A percentile compares a stretch with the other conserved stretches of the same genome.
These are phyloP conservation scores for Nicotiana sylvestris DNA, from an alignment of 257 asterid genomes.

Conservation along the genomic window DNA sequence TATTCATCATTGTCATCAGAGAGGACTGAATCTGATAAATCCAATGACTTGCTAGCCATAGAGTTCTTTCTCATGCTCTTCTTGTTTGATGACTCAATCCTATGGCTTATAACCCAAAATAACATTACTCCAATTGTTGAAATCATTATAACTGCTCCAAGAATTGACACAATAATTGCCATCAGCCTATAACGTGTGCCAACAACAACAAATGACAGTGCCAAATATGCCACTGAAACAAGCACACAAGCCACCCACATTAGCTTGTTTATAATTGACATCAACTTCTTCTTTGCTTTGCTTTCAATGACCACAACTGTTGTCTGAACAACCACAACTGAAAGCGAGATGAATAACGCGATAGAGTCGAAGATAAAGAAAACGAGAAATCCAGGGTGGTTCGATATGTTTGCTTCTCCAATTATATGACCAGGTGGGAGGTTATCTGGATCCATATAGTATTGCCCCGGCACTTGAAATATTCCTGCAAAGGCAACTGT, in stretches of 20 bases:
- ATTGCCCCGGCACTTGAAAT: constrained; percentile 48
- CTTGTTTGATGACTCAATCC: constrained; percentile 33
- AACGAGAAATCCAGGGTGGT: constrained; percentile 27
- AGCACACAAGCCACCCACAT: constrained; percentile 53
- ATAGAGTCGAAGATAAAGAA: constrained; percentile 47
- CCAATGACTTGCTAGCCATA: constrained; percentile 24
- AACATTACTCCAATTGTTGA: constrained; percentile 45
- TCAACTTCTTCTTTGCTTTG: constrained; percentile 52
- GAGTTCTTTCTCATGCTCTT: constrained; percentile 33
- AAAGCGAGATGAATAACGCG: constrained; percentile 44
- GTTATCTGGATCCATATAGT: constrained; percentile 22
- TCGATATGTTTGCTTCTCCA: constrained; percentile 47
- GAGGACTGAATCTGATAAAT: constrained; percentile 37
- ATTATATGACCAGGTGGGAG: constrained; percentile 32
- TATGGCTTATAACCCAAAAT: constrained; percentile 46
- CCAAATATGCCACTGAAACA: constrained; percentile 41
- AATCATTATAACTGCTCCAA: constrained; percentile 41
- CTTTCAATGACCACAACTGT: constrained; percentile 47
- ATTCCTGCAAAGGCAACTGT: constrained; percentile 49
- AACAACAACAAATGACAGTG: constrained; percentile 38
- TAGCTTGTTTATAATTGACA: constrained; percentile 49
- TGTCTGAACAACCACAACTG: constrained; percentile 52
- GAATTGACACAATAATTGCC: constrained; percentile 40
- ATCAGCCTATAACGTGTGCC: constrained; percentile 33
- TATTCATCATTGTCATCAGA: constrained; percentile 57